These are phyloP conservation scores for Coniochaeta sp. DNA, from an alignment of 2,329 filamentous ascomycete species.

Conservation along the genomic window DNA sequence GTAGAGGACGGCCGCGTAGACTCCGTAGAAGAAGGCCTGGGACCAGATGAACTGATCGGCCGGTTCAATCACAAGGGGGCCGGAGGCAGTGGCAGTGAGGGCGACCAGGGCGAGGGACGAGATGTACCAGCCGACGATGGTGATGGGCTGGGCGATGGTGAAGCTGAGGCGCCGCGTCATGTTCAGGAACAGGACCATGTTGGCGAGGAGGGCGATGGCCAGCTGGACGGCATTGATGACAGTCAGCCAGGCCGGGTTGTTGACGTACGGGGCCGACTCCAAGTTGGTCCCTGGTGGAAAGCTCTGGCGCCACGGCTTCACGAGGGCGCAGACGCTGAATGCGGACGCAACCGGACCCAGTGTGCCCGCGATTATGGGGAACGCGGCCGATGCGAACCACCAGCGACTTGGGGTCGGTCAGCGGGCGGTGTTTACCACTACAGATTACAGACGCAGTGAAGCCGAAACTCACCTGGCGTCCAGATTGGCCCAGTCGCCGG, in stretches of 20 bases:
- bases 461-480: slow-evolving; percentile 32
- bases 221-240: slow-evolving; percentile 74
- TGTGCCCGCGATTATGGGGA: slow-evolving; percentile 76
- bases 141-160: slow-evolving; percentile 72
- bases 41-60: slow-evolving; percentile 55
- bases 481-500: slow-evolving; percentile 36
- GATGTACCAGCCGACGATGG: slow-evolving; percentile 72
- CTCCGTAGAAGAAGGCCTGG: slow-evolving; percentile 80
- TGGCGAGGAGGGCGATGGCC: slow-evolving; percentile 67
- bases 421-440: too few species aligned
- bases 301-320: slow-evolving; percentile 66
- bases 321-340: slow-evolving; percentile 80
- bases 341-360: slow-evolving; percentile 82
- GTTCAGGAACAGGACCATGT: slow-evolving; percentile 76
- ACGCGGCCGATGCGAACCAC: slow-evolving; percentile 58
- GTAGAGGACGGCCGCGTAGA: slow-evolving; percentile 74
- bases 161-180: slow-evolving; percentile 78
- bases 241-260: slow-evolving; percentile 68
- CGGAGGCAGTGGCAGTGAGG: slow-evolving; percentile 59
- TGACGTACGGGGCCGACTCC: slow-evolving; percentile 43
- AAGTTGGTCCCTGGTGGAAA: slow-evolving; percentile 38
- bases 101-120: slow-evolving; percentile 59
- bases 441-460: too few species aligned
- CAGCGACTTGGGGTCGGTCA: slow-evolving; percentile 37
- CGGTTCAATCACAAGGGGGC: slow-evolving; percentile 39